Base-by-base conservation (phyloP, 2,329 filamentous ascomycete species). In the Sclerotiophoma versabilis region DNA sequence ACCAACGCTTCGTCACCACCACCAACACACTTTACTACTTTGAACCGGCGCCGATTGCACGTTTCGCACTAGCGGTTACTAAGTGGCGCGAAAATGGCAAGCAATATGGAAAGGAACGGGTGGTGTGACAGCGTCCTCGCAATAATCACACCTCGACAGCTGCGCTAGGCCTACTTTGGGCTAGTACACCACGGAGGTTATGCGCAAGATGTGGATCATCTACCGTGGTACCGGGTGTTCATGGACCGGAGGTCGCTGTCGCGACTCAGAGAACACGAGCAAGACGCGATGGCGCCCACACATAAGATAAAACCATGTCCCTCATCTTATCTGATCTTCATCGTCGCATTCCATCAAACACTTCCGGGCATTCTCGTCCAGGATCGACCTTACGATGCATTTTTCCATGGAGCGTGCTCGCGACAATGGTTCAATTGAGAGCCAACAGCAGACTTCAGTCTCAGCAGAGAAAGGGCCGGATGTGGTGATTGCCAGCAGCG, bases 301-400 rank as follows among this genome's bases (percentile, higher is more conserved):
- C 23, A 46, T 39, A 45, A 49, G 39, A 54, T 41, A 26, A 34
- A 49, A 30, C 27, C 17, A 32, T 32, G 33, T 42, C 34, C n/a
- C 29, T 26, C 36, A 51, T 56, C 53, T 56, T 47, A 56, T 56
- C 47, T 56, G 53, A 56, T 56, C 30, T 12, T 3, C 34, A 19
- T 34, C 26, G 19, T 20, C 12, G 17, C 27, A 15, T 8, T 41
- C n/a, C 27, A 19, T 23, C 7, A 22, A 17, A 9, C 11, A 14
- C 20, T n/a, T 34, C 4, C 6, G 1, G 8, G 4, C 34, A 20
- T 22, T 11, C 15, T 32, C 7, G 3, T 12, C 12, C 19, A 6
- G 4, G 14, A 12, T 14, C 33, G 3, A 26, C 22, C 29, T 26
- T 42, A 47, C 15, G 17, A 56, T 51, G 53, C 42, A 27, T n/a